phyloP scores from a whole-genome alignment of 805 yeast species.

The Yamadazyma tumulicola region DNA sequence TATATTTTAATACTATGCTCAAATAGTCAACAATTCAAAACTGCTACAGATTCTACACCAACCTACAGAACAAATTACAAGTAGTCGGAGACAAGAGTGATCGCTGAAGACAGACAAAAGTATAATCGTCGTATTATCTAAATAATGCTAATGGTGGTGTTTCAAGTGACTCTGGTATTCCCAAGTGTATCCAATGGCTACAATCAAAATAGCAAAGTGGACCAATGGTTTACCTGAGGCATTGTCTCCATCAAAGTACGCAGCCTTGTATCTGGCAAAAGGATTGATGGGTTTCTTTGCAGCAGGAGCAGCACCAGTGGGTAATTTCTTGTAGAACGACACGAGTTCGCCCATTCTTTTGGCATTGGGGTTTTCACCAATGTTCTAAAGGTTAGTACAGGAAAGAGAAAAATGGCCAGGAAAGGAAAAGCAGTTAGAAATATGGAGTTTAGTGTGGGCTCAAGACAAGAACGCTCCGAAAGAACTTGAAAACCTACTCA shows the following conservation, averaged over 20 bases:
- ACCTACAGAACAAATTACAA: too few species aligned
- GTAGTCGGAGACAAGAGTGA: too few species aligned
- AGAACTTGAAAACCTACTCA: too few species aligned
- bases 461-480: too few species aligned
- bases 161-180: slow-evolving; percentile 89
- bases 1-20: too few species aligned
- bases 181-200: slow-evolving; percentile 80
- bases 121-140: not conserved
- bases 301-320: slow-evolving; percentile 87
- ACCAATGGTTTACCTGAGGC: slow-evolving; percentile 81
- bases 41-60: too few species aligned
- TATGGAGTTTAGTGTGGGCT: too few species aligned
- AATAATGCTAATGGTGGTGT: slow-evolving; percentile 26
- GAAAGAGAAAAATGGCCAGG: too few species aligned
- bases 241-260: slow-evolving; percentile 79
- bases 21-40: too few species aligned
- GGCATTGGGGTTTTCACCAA: slow-evolving; percentile 94
- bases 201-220: slow-evolving; percentile 67
- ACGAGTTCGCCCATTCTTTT: slow-evolving; percentile 95
- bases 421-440: too few species aligned
- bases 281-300: slow-evolving; percentile 63
- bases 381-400: slow-evolving; percentile 55
- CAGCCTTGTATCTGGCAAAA: slow-evolving; percentile 76
- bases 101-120: too few species aligned
- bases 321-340: slow-evolving; percentile 90